Conservation (phyloP, 768 basidiomycete genomes). For the Suillus luteus region DNA sequence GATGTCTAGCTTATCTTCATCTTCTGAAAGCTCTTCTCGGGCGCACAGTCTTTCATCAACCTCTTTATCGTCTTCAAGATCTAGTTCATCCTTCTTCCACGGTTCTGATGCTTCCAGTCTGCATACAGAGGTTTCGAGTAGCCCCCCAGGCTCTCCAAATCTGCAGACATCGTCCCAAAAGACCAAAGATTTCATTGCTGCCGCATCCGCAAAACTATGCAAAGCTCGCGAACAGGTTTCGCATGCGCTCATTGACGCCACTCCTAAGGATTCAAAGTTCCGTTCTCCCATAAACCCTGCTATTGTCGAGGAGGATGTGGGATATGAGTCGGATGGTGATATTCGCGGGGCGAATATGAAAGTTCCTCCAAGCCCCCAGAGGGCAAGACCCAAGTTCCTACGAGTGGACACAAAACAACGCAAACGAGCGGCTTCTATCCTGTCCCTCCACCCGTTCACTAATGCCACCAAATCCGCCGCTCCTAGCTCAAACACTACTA, state of each 20-base stretch:
- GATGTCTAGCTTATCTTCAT: background rate
- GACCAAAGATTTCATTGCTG: constrained; percentile 16
- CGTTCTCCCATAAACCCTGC: background rate
- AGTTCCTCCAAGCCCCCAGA: background rate
- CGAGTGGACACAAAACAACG: constrained; percentile 30
- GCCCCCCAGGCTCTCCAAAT: constrained; percentile 24
- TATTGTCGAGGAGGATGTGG: constrained; percentile 21
- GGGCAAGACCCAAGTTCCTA: constrained; percentile 19
- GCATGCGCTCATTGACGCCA: background rate
- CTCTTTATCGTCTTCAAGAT: constrained; percentile 4
- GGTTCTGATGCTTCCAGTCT: constrained; percentile 20
- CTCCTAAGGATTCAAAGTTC: constrained; percentile 11
- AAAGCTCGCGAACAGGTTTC: constrained; percentile 6
- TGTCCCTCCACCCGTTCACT: constrained; percentile 14
- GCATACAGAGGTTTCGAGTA: constrained; percentile 19
- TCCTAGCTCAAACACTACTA: background rate
- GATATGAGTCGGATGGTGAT: constrained; percentile 30
- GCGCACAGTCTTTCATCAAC: background rate
- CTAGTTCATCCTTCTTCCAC: constrained; percentile 16
- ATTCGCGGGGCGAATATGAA: constrained; percentile 4
- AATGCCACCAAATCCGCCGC: background rate
- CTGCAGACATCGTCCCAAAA: constrained; percentile 6
- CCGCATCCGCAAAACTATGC: constrained; percentile 18
- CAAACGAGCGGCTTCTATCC: constrained; percentile 28
- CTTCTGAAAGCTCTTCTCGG: background rate